These are phyloP conservation scores for Lumnitzera racemosa DNA, from an alignment of 345 rosid genomes.

Conservation along the genomic window DNA sequence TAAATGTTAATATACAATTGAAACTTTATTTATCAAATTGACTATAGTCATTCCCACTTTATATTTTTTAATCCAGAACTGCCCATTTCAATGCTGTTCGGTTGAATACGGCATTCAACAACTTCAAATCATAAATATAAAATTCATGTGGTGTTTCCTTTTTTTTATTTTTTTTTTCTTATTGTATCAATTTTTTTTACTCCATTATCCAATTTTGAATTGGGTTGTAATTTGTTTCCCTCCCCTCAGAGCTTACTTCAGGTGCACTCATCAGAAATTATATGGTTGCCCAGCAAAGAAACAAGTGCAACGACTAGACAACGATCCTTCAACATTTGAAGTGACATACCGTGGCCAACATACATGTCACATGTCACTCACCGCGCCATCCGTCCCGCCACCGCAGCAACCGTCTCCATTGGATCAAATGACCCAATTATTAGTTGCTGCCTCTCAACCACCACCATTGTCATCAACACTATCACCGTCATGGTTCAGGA, in stretches of 20 bases:
- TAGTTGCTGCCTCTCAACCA: slow-evolving; percentile 1
- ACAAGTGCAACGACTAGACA: slow-evolving; percentile 71
- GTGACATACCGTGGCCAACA: slow-evolving; percentile 61
- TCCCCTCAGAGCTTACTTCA: slow-evolving; percentile 57
- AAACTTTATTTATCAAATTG: background rate
- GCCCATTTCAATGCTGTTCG: no score
- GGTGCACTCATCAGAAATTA: slow-evolving; percentile 79
- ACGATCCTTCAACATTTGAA: slow-evolving; percentile 50
- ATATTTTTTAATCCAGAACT: no score
- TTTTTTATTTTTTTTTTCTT: no score
- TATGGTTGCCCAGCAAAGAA: slow-evolving; percentile 85
- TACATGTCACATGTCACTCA: slow-evolving; percentile 64
- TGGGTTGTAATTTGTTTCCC: background rate
- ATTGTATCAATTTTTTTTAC: background rate
- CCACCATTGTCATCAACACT: background rate
- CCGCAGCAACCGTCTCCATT: slow-evolving; percentile 4
- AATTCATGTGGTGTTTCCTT: no score
- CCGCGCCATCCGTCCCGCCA: slow-evolving; percentile 33
- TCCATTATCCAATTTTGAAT: background rate
- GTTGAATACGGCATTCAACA: no score
- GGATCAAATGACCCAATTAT: no score
- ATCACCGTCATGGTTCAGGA: slow-evolving; percentile 6
- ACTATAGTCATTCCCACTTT: background rate
- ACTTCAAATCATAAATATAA: no score
- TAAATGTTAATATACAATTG: no score